Base-by-base conservation (phyloP, 2,329 filamentous ascomycete genomes). In the Penicillium sp. region DNA sequence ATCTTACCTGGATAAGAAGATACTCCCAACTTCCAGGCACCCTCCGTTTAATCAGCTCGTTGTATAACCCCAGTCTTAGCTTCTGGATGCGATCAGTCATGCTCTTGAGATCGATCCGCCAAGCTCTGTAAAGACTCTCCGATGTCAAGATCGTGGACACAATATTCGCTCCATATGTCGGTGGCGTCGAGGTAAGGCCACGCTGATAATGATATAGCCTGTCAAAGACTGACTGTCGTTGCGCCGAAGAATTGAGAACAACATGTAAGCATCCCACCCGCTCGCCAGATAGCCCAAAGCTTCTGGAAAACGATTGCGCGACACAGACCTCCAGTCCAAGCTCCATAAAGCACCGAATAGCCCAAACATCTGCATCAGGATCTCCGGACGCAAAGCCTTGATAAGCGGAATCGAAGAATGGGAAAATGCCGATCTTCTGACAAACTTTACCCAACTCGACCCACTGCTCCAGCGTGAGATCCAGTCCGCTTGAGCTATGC, bases 401-500 rank as follows among this genome's bases (percentile, higher is more conserved):
- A 21, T 52, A 52, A 3, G 38, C 16, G 10, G 16, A 40, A 40
- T 40, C 93, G 76, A 97, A 97, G 83, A 97, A 97, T 63, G 92
- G 92, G 77, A 97, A 95, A 73, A 95, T 89, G 60, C 84, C 85
- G 79, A 89, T 93, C 67, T 83, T 75, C 67, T 84, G 83, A 71
- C 96, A 86, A 38, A 96, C 72, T 39, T 81, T 76, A 44, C 91
- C 90, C 50, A 96, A 82, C 76, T 91, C 82, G 73, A 86, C 88
- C 92, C 92, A 96, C 77, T 96, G 91, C 45, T 90, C 88, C 59
- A 85, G 78, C 14, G 89, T 92, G 5, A 90, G 90, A 75, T 96
- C 92, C 55, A 95, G 89, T 48, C 92, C 92, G 0, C 92, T 96
- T 18, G 92, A 92, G 77, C 96, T 96, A 79, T 96, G 92, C 21